Evolutionary conservation across 2,329 filamentous ascomycete genomes (phyloP).

Genomic region (Amauroascus niger): DNA sequence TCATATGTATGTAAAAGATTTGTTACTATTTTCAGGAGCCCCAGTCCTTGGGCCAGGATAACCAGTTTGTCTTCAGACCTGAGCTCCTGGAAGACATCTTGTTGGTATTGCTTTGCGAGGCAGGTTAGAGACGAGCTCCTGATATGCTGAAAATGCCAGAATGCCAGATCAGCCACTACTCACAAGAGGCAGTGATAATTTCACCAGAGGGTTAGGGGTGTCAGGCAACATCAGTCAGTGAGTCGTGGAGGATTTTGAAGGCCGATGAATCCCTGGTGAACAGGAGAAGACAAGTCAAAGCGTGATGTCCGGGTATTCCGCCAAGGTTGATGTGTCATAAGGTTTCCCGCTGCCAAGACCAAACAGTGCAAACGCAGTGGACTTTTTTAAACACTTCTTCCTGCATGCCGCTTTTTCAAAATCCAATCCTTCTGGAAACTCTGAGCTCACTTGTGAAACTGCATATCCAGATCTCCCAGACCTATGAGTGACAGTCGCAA

Average conservation of each 20-base stretch:
- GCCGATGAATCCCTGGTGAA: background rate
- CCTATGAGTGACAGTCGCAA: too few species aligned
- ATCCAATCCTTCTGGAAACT: too few species aligned
- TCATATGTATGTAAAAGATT: conserved; percentile 96
- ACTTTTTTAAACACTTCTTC: too few species aligned
- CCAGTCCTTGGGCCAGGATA: conserved; percentile 80
- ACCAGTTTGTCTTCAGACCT: conserved; percentile 88
- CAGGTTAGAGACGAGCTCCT: conserved; percentile 14
- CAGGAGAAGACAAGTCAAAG: too few species aligned
- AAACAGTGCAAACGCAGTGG: too few species aligned
- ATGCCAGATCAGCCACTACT: conserved; percentile 14
- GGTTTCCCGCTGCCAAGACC: too few species aligned
- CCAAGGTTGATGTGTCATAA: too few species aligned
- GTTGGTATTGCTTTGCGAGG: conserved; percentile 63
- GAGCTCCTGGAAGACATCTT: conserved; percentile 85
- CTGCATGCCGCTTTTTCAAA: too few species aligned
- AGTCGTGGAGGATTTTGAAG: background rate
- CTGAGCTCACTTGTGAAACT: too few species aligned
- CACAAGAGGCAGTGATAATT: conserved; percentile 54
- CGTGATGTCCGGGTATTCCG: too few species aligned
- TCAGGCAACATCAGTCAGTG: conserved; percentile 14
- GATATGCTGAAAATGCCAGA: background rate
- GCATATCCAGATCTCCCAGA: too few species aligned
- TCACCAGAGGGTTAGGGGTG: conserved; percentile 34
- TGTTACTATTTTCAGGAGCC: conserved; percentile 83